A percentile compares a stretch with the other conserved stretches of the same genome.
These are phyloP conservation scores for Penicillium angulare DNA, from an alignment of 495 filamentous ascomycete genomes.

Conservation along the genomic window DNA sequence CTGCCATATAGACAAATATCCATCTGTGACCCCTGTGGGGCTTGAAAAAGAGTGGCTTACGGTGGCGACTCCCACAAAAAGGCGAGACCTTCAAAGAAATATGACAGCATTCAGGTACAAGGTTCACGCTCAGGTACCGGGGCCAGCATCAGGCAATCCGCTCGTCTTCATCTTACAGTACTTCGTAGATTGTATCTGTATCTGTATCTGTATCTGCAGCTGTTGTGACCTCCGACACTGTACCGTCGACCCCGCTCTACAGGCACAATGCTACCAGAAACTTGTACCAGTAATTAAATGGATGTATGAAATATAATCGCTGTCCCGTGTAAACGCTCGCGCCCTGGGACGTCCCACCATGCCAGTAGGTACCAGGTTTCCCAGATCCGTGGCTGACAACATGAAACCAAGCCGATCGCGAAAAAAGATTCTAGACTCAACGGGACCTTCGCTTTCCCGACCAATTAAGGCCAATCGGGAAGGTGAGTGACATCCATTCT, in stretches of 20 bases:
- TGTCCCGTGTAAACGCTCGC: neutral
- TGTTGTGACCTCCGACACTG: constrained; percentile 8
- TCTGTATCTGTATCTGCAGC: neutral
- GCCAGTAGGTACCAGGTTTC: neutral
- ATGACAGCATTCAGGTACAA: too few species aligned
- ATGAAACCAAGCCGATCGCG: constrained; percentile 15
- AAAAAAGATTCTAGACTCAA: constrained; percentile 13
- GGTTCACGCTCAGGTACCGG: too few species aligned
- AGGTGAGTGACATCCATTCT: neutral
- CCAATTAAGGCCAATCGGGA: constrained; percentile 3
- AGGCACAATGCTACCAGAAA: neutral
- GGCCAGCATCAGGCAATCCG: too few species aligned
- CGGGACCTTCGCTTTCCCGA: neutral
- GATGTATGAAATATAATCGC: neutral
- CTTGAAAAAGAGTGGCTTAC: neutral
- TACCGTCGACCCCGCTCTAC: neutral
- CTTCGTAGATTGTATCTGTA: too few species aligned
- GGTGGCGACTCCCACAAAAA: neutral
- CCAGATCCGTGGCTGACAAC: constrained; percentile 7
- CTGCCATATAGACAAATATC: too few species aligned
- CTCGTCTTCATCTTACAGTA: too few species aligned
- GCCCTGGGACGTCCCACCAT: neutral
- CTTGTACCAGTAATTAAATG: too few species aligned
- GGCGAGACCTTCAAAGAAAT: too few species aligned
- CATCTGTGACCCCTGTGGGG: too few species aligned